Evolutionary conservation across 129 eudicot species (phyloP), one percentile per base, ranked within the genome.

Genomic region (Flaveria sonorensis): DNA sequence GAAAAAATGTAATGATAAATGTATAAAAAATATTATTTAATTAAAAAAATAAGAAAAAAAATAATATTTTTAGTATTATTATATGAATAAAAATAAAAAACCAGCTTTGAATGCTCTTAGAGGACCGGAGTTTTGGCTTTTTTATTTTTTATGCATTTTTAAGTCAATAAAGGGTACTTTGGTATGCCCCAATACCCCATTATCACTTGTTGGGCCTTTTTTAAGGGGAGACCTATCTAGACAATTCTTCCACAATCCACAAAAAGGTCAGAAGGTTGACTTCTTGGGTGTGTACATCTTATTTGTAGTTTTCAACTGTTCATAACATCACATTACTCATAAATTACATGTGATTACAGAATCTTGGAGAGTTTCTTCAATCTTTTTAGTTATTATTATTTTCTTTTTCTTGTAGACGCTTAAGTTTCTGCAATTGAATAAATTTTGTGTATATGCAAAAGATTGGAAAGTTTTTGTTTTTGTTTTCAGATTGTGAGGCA

Each of bases 401-500:
- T 11, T 71, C 13, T 36, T 36, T 70, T 30, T 28, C 63, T 48
- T 79, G 55, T 62, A 71, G 72, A 79, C 36, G 67, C 78, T 79
- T 21, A 18, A 73, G 42, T 16, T 67, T 43, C 40, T 43, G 23
- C 63, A 43, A 18, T 68, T 30, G 2, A 52, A 45, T 63, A 55
- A 30, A 10, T 71, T 64, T 40, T 23, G 61, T 39, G 73, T 65
- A 13, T 30, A 28, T 28, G 2, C 15, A 32, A 75, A 55, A 67
- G 2, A 48, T 53, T 68, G 36, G 16, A 65, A 16, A 0, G 4
- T 16, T 45, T 18, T 24, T 32, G 30, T 65, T 18, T 53, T 64
- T 30, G n/a, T 67, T 68, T 67, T 16, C 42, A 78, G 81, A 56
- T 75, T 84, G 15, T 77, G 82, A 63, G 30, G 15, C 69, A 73